Evolutionary conservation across 106 monocot genomes (phyloP).

Genomic region (Gastrodia elata): DNA sequence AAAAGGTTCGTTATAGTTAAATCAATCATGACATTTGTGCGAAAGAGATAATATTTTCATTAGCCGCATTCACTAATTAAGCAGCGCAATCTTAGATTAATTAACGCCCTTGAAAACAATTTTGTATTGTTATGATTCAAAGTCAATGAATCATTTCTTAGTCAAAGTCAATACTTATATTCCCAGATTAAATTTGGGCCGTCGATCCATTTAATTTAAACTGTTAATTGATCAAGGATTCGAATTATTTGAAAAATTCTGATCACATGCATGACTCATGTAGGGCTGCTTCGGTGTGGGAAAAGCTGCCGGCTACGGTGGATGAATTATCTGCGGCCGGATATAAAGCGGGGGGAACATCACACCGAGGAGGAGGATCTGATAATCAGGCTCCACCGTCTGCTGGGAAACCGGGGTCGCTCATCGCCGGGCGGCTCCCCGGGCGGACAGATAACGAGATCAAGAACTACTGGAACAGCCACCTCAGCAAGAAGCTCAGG

Average conservation of each 20-base stretch:
- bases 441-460: constrained; percentile 41
- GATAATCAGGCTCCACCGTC: constrained; percentile 22
- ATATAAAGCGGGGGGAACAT: constrained; percentile 29
- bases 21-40: too few relatives aligned
- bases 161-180: background rate
- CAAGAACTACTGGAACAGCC: constrained; percentile 36
- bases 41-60: too few relatives aligned
- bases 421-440: constrained; percentile 33
- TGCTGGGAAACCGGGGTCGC: constrained; percentile 37
- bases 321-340: constrained; percentile 34
- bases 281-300: constrained; percentile 28
- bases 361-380: constrained; percentile 30
- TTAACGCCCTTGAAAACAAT: too few relatives aligned
- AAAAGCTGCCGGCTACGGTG: constrained; percentile 37
- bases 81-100: too few relatives aligned
- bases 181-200: too few relatives aligned
- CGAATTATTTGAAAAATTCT: background rate
- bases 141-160: too few relatives aligned
- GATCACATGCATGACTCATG: background rate
- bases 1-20: too few relatives aligned
- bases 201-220: too few relatives aligned
- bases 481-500: constrained; percentile 25
- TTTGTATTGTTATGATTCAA: too few relatives aligned
- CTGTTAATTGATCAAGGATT: too few relatives aligned
- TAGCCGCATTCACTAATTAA: too few relatives aligned